Conservation (phyloP, 208 protist species). For the Vickermania ingenoplastis region DNA sequence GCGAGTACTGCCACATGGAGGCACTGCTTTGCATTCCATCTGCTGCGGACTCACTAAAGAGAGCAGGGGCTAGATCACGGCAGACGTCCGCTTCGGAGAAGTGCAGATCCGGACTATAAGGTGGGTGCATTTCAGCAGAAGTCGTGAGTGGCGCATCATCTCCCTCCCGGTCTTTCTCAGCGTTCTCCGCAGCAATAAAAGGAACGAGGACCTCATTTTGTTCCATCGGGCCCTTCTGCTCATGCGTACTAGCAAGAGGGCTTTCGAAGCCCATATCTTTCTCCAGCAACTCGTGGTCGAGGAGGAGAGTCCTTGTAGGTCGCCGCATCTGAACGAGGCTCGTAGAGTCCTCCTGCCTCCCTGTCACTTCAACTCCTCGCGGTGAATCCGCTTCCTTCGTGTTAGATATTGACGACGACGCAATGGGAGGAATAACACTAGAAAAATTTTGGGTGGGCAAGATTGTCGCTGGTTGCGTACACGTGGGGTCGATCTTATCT, state of each 20-base stretch:
- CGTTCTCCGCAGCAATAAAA: neutral
- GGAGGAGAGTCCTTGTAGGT: neutral
- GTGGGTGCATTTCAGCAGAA: neutral
- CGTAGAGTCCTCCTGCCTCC: neutral
- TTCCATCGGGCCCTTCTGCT: neutral
- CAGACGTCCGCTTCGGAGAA: neutral
- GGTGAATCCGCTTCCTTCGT: neutral
- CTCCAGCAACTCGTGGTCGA: neutral
- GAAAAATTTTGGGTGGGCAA: neutral
- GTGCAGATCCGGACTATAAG: neutral
- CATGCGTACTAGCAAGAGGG: neutral
- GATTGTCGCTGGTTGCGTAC: neutral
- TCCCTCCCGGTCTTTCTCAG: neutral
- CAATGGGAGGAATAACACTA: neutral
- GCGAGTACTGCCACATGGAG: neutral
- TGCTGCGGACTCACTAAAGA: neutral
- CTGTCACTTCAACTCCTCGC: neutral
- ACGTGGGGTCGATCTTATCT: neutral
- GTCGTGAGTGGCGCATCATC: neutral
- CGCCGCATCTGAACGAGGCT: neutral
- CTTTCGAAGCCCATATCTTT: neutral
- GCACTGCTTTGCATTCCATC: neutral
- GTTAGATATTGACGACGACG: neutral
- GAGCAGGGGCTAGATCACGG: neutral
- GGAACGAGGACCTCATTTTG: too few species aligned